A percentile compares a stretch with the other conserved stretches of the same genome.
These are phyloP conservation scores for Arabidopsis thaliana DNA, from an alignment of 345 rosid genomes.

Conservation along the genomic window DNA sequence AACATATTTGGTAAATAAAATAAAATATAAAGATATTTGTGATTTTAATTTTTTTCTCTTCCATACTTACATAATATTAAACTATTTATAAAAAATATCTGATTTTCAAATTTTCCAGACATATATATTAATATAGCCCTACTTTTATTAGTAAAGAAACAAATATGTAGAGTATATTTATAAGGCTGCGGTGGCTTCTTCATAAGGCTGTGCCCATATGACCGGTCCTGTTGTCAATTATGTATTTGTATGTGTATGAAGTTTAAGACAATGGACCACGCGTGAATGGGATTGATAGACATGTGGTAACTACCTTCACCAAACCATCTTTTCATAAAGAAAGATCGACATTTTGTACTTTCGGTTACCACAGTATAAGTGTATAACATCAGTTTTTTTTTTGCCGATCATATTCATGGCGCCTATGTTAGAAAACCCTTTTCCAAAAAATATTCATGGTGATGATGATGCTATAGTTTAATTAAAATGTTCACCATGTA, in stretches of 20 bases:
- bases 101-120: too few relatives aligned
- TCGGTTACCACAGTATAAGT: neutral
- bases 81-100: too few relatives aligned
- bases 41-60: too few relatives aligned
- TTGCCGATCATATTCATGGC: neutral
- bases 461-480: too few relatives aligned
- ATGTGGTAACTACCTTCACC: conserved; percentile 37
- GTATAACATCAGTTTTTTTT: neutral
- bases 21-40: too few relatives aligned
- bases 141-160: neutral
- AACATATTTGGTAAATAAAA: too few relatives aligned
- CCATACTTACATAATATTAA: too few relatives aligned
- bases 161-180: neutral
- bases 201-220: conserved; percentile 30
- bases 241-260: conserved; percentile 18
- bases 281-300: conserved; percentile 29
- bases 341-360: conserved; percentile 12
- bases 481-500: too few relatives aligned
- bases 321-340: conserved; percentile 34
- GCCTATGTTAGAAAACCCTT: too few relatives aligned
- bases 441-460: too few relatives aligned
- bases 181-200: conserved; percentile 23
- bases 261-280: conserved; percentile 26
- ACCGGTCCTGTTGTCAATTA: conserved; percentile 13
- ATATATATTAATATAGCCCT: too few relatives aligned